Evolutionary conservation across 352 stramenopile species (phyloP), one percentile per base, ranked within the genome.

Genomic region (Globisporangium heterothallicum): DNA sequence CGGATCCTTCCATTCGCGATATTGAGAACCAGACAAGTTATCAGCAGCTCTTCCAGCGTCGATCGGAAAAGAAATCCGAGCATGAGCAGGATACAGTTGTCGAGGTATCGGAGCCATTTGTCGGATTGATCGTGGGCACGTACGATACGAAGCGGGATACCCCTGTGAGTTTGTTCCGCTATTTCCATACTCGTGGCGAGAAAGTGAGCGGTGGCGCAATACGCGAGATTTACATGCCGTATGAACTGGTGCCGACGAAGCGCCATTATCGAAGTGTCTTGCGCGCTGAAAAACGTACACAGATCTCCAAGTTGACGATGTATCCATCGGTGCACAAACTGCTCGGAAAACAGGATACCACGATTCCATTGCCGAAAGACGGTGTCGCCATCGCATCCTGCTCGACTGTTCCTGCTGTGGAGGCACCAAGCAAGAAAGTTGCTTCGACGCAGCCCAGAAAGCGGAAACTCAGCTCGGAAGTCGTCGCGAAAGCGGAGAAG

Each of bases 21-120:
- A 97, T 98, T 59, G 84, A 96, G 50, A 98, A 98, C 59, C 94
- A 98, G 68, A 72, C 70, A 9, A 96, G 76, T 54, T 97, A 98
- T 59, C 94, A 98, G 57, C 66, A 88, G 22, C 66, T 98, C 19
- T 96, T 98, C 49, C 74, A 79, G 62, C 85, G 76, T 9, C 58
- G 52, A 2, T 70, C 36, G 12, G 25, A 45, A 16, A 53, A 58
- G 22, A 58, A 68, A 21, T 26, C 43, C 1, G 56, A 35, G 10
- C 43, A 54, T 30, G 45, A 46, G 8, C 59, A 70, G 42, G 24
- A 36, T 38, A 19, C n/a, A 34, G n/a, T 44, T 10, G 58, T 48
- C 14, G 63, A 64, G 18, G 47, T 64, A 14, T 66, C 65, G 4
- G 81, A 97, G 52, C 93, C 92, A 27, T 98, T 98, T 74, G 82